A percentile compares a stretch with the other conserved stretches of the same genome.
Conservation (phyloP, 2,329 filamentous ascomycete genomes). For the Cephalotrichum gorgonifer region DNA sequence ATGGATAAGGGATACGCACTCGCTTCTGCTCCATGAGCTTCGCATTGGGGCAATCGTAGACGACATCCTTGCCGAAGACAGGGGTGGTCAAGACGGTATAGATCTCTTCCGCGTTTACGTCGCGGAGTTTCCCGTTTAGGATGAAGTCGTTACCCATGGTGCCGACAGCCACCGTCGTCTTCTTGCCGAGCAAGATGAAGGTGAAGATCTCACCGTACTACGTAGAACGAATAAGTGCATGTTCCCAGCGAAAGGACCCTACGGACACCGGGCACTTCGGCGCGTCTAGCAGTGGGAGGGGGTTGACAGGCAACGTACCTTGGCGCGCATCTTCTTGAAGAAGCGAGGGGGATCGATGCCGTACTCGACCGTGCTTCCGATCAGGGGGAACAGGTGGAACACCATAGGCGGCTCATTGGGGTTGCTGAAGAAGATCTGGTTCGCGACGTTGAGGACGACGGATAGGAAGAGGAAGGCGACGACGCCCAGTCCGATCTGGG, state of each 20-base stretch:
- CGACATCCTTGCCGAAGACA: slow-evolving; percentile 74
- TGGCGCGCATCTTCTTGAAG: slow-evolving; percentile 65
- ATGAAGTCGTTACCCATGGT: slow-evolving; percentile 84
- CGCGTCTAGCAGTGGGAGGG: not conserved
- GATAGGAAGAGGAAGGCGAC: slow-evolving; percentile 36
- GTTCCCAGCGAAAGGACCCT: not conserved
- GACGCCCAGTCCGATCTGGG: slow-evolving; percentile 9
- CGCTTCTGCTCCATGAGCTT: slow-evolving; percentile 97
- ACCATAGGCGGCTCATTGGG: slow-evolving; percentile 72
- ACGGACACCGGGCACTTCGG: not conserved
- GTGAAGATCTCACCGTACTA: slow-evolving; percentile 86
- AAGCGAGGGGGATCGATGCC: slow-evolving; percentile 90
- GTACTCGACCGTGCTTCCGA: slow-evolving; percentile 88
- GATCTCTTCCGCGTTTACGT: slow-evolving; percentile 84
- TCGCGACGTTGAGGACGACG: slow-evolving; percentile 68
- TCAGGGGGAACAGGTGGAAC: slow-evolving; percentile 71
- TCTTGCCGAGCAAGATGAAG: slow-evolving; percentile 78
- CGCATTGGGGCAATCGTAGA: slow-evolving; percentile 83
- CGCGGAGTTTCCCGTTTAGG: slow-evolving; percentile 80
- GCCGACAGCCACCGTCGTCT: slow-evolving; percentile 77
- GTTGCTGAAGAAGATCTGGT: slow-evolving; percentile 72
- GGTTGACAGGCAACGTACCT: slow-evolving; percentile 40
- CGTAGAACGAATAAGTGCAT: no score
- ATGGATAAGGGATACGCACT: slow-evolving; percentile 34
- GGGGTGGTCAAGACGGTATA: slow-evolving; percentile 67